Base-by-base conservation (phyloP, 116 monocot species). In the Zostera marina region DNA sequence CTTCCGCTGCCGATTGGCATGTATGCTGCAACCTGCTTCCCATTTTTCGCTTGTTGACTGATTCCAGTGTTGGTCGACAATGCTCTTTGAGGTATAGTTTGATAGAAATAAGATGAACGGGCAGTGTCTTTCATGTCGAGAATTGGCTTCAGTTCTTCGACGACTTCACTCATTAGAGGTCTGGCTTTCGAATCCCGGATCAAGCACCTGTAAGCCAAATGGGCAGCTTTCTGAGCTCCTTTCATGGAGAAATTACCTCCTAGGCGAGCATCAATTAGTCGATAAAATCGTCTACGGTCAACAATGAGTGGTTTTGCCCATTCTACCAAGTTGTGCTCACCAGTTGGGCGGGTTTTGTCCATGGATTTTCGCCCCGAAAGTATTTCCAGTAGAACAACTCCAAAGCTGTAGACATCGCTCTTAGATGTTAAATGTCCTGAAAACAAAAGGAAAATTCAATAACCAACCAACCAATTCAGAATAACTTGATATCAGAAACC, bases 131-230 rank as follows among this genome's bases (percentile, higher is more conserved):
- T 77, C 24, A 77, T 68, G 56, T 68, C 68, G 22, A 77, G 24
- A 40, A 77, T 21, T 7, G 77, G 65, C 11, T 65, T 77, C 12
- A 77, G 72, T 14, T 61, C 61, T 20, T 69, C 54, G 3, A 78
- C 73, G n/a, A 78, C 73, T 61, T 78, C 70, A 39, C 78, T 78
- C 73, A 78, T 78, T 8, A 66, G 66, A 44, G 78, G 78, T 64
- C 73, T 73, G 16, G 69, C 53, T 46, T 78, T 78, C 42, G 73
- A 70, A 59, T 78, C 73, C 39, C 78, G 58, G 42, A 41, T 73
- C 26, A 78, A 65, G 66, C 78, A 78, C 52, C 59, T 56, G 11
- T 69, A 55, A 10, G 78, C 73, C 54, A 78, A 53, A 42, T 70
- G 73, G 7, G 57, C 69, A n/a, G 66, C 66, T 61, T 78, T 78